These are phyloP conservation scores for Tuber brumale DNA, from an alignment of 495 filamentous ascomycete species.

Conservation along the genomic window DNA sequence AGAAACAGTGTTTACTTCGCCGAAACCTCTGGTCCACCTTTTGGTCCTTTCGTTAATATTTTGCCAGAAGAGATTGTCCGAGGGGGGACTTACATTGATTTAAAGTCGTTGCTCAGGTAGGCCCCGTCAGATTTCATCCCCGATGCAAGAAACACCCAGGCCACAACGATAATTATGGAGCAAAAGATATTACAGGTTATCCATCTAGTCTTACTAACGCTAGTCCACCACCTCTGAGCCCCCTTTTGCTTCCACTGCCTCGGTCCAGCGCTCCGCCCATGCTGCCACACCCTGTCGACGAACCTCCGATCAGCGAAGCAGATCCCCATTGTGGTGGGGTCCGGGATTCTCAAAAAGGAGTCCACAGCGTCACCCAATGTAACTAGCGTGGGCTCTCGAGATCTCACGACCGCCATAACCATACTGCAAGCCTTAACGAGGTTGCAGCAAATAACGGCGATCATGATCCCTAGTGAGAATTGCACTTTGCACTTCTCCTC, in stretches of 20 bases:
- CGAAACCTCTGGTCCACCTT: constrained; percentile 11
- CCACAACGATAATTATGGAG: neutral
- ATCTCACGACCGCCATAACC: constrained; percentile 27
- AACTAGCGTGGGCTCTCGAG: constrained; percentile 27
- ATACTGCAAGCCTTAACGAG: constrained; percentile 44
- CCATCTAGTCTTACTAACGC: constrained; percentile 1
- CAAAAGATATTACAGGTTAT: constrained; percentile 4
- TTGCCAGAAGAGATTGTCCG: neutral
- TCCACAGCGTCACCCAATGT: constrained; percentile 25
- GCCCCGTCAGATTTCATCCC: neutral
- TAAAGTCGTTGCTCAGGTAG: neutral
- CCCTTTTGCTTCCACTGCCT: neutral
- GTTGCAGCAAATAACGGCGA: constrained; percentile 45
- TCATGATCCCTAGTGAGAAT: constrained; percentile 45
- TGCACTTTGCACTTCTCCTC: constrained; percentile 45
- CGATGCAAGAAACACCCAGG: neutral
- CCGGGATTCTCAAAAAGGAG: constrained; percentile 16
- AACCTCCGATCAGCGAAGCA: neutral
- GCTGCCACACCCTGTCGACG: neutral
- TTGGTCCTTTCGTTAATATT: neutral
- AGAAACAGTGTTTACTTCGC: neutral
- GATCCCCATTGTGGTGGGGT: constrained; percentile 5
- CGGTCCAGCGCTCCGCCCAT: neutral
- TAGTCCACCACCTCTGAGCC: neutral
- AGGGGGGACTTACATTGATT: neutral